Percentiles rank a stretch among this genome's conserved stretches.
phyloP scores from a whole-genome alignment of 2,329 filamentous ascomycete species.

The Stemphylium lycopersici region DNA sequence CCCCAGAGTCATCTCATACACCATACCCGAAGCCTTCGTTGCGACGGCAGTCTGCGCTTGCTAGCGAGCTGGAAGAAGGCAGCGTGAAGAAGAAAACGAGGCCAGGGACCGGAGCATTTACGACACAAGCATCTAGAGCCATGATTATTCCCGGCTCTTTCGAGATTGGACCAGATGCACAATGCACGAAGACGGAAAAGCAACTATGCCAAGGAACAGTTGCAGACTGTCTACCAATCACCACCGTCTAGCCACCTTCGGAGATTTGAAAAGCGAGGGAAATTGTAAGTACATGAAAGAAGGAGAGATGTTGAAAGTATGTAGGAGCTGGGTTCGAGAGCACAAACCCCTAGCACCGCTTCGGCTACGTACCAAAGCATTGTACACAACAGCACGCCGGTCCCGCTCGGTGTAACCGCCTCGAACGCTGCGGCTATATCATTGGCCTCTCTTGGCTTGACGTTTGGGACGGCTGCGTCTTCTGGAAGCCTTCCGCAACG shows the following conservation, averaged over 20 bases:
- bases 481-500: constrained; percentile 9
- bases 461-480: constrained; percentile 8
- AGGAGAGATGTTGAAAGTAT: constrained; percentile 12
- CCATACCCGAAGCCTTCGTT: neutral
- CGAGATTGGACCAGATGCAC: constrained; percentile 12
- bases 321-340: constrained; percentile 17
- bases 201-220: constrained; percentile 16
- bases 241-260: constrained; percentile 11
- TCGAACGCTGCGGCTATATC: constrained; percentile 14
- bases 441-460: constrained; percentile 15
- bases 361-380: constrained; percentile 32
- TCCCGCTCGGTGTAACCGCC: constrained; percentile 23
- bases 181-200: constrained; percentile 16
- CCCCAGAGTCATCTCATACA: neutral
- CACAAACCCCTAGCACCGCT: constrained; percentile 12
- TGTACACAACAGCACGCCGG: constrained; percentile 19
- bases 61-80: neutral
- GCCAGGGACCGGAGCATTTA: neutral
- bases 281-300: constrained; percentile 11
- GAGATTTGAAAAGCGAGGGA: constrained; percentile 8
- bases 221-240: constrained; percentile 15
- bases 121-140: constrained; percentile 9
- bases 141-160: constrained; percentile 14
- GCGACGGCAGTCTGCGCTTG: neutral
- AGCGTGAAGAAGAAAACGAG: neutral